Evolutionary conservation across 2,329 filamentous ascomycete species (phyloP).

Genomic region (Aspergillus chevalieri): DNA sequence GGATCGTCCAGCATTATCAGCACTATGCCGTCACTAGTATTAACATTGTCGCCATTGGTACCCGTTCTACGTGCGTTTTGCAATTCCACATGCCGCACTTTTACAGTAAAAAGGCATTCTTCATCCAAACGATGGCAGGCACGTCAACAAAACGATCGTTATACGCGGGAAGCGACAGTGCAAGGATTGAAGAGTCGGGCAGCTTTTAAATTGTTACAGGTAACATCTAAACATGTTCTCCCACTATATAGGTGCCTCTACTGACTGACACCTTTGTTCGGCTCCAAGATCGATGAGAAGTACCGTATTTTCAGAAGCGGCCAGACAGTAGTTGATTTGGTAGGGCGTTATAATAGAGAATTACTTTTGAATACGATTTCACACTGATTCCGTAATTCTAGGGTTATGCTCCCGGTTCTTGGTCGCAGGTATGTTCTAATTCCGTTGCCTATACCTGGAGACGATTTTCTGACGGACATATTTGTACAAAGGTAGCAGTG

Average conservation of each 20-base stretch:
- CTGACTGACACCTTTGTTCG: not conserved
- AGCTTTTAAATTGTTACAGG: slow-evolving; percentile 87
- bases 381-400: slow-evolving; percentile 8
- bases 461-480: not conserved
- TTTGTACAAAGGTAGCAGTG: slow-evolving; percentile 61
- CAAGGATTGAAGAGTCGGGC: slow-evolving; percentile 81
- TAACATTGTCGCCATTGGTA: not conserved
- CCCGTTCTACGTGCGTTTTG: not conserved
- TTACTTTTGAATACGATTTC: not conserved
- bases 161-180: slow-evolving; percentile 67
- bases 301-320: slow-evolving; percentile 71
- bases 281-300: slow-evolving; percentile 68
- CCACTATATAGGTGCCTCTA: too few relatives aligned
- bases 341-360: slow-evolving; percentile 30
- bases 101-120: slow-evolving; percentile 15
- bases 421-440: slow-evolving; percentile 46
- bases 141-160: slow-evolving; percentile 68
- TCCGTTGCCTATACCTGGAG: not conserved
- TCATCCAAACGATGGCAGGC: slow-evolving; percentile 77
- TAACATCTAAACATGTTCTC: slow-evolving; percentile 26
- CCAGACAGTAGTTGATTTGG: slow-evolving; percentile 85
- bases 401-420: slow-evolving; percentile 52
- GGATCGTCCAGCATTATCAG: not conserved
- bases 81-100: not conserved
- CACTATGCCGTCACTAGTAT: not conserved